Evolutionary conservation across 1,284 basidiomycete genomes (phyloP).

Genomic region (Anthracocystis setariae): DNA sequence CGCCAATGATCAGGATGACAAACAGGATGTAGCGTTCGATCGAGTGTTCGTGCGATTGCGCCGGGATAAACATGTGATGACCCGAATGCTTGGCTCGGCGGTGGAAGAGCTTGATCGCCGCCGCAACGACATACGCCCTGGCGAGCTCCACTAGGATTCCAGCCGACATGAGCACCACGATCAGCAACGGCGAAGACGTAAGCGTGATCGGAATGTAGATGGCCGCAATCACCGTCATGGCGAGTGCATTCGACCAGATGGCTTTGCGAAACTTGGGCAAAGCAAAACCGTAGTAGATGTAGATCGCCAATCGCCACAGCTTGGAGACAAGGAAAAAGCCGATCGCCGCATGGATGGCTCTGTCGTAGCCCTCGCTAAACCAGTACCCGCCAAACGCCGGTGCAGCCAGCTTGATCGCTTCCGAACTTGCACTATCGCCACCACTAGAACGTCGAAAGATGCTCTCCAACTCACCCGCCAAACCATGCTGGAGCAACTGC

Average conservation of each 20-base stretch:
- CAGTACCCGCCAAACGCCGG: slow-evolving; percentile 48
- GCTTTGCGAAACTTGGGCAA: slow-evolving; percentile 62
- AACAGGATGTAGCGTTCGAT: slow-evolving; percentile 60
- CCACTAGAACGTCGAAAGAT: slow-evolving; percentile 20
- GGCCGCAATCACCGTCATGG: slow-evolving; percentile 41
- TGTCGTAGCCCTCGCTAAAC: slow-evolving; percentile 51
- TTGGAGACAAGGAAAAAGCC: slow-evolving; percentile 63
- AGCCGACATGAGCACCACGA: slow-evolving; percentile 45
- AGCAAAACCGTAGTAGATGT: slow-evolving; percentile 56
- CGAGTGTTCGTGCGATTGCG: slow-evolving; percentile 56
- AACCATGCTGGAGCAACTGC: slow-evolving; percentile 9
- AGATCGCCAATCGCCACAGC: slow-evolving; percentile 46
- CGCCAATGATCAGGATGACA: slow-evolving; percentile 62
- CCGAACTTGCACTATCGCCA: neutral
- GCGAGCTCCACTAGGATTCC: slow-evolving; percentile 56
- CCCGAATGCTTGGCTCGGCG: slow-evolving; percentile 40
- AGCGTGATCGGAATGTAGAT: slow-evolving; percentile 60
- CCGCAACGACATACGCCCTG: slow-evolving; percentile 46
- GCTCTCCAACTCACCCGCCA: slow-evolving; percentile 14
- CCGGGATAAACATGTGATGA: slow-evolving; percentile 57
- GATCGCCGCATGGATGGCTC: slow-evolving; percentile 51
- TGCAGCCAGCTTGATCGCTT: slow-evolving; percentile 17
- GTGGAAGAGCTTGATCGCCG: slow-evolving; percentile 49
- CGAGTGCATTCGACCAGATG: slow-evolving; percentile 54
- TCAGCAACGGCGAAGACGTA: slow-evolving; percentile 24